These are phyloP conservation scores for Barnettozyma vustinii DNA, from an alignment of 805 yeast genomes.

Conservation along the genomic window DNA sequence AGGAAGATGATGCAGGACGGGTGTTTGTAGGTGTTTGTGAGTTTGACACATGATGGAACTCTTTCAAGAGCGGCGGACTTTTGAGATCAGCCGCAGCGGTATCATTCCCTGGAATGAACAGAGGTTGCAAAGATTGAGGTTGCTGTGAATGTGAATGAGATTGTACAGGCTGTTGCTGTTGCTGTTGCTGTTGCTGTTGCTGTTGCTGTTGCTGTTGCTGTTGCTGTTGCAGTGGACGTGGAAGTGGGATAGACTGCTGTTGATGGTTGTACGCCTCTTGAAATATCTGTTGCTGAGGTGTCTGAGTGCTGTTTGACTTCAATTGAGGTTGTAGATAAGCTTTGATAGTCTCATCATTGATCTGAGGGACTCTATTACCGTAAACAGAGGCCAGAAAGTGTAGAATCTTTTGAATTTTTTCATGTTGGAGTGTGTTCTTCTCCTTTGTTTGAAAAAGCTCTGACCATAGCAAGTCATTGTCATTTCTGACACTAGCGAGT, in stretches of 20 bases:
- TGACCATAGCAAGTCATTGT: conserved; percentile 87
- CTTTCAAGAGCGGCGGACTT: neutral
- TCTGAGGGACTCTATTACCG: conserved; percentile 17
- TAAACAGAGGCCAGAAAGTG: conserved; percentile 75
- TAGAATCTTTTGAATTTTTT: conserved; percentile 79
- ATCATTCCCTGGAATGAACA: no score
- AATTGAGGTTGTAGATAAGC: neutral
- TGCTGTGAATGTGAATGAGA: no score
- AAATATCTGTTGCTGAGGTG: neutral
- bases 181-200: neutral
- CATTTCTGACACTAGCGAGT: conserved; percentile 71
- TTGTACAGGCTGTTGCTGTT: neutral
- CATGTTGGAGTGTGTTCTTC: conserved; percentile 77
- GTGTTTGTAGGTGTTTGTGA: neutral
- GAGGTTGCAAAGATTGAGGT: neutral
- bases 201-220: neutral
- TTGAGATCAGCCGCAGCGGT: neutral
- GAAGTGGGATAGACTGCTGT: neutral
- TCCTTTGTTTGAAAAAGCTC: conserved; percentile 81
- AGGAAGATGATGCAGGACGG: neutral
- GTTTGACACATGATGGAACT: neutral
- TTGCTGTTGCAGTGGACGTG: neutral
- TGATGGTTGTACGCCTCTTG: neutral
- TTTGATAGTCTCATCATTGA: conserved; percentile 13
- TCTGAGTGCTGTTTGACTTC: neutral